Evolutionary conservation across 192 early-diverging fungal species (phyloP), one percentile per base, ranked within the genome.

Genomic region (Pilaira anomala): DNA sequence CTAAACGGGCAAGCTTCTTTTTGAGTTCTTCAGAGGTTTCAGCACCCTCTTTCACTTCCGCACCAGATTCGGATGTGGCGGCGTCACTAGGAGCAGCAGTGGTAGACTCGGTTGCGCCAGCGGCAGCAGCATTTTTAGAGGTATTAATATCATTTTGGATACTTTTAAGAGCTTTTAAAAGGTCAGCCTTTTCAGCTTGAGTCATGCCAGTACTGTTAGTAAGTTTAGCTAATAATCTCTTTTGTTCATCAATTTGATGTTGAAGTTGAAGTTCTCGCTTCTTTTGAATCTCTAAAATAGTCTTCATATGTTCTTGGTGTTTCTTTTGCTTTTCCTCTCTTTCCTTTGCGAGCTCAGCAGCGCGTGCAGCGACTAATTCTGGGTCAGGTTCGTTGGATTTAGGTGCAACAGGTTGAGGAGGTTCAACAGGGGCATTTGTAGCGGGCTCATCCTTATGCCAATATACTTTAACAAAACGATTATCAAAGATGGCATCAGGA

Each of bases 391-490:
- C 73, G 8, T 69, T 65, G 11, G 70, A 48, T 16, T 78, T 62
- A 2, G 62, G 46, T 11, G 62, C 48, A 1, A 53, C 68, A 13
- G 56, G 61, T 13, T 42, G 42, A 56, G 55, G 55, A 9, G 24
- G 25, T 49, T 56, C 55, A 61, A 19, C 62, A 62, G 18, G 24
- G n/a, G 48, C 25, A 18, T 26, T 28, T 11, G 22, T 16, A 25
- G 75, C 62, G 19, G 71, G 21, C 8, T 83, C 81, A 33, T 75
- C 78, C 11, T 77, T 77, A 30, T 83, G 73, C 87, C 89, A 93
- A 69, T 83, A 93, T n/a, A 93, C 84, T 60, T 89, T 90, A 48
- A 93, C 91, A 63, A 93, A 93, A 21, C 92, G 83, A 68, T 93
- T 93, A 18, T 79, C 88, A 76, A 93, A 93, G 36, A 93, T 88